Conservation (phyloP, 495 filamentous ascomycete genomes). For the Trichocladium antarcticum region DNA sequence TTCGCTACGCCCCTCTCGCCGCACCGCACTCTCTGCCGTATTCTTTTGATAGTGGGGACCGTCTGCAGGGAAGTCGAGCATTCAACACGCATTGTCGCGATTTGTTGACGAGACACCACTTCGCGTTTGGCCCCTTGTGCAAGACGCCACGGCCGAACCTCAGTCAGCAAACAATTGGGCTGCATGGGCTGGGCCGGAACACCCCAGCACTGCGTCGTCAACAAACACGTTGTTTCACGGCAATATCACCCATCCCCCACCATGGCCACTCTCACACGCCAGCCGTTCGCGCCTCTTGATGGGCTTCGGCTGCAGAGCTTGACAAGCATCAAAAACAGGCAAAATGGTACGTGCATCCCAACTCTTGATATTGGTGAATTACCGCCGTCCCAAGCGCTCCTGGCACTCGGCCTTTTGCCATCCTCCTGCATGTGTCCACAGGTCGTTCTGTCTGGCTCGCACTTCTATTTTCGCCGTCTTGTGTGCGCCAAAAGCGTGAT, state of each 20-base stretch:
- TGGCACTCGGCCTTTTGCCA: not conserved
- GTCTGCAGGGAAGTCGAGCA: not conserved
- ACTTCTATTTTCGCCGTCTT: not conserved
- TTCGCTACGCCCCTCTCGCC: not conserved
- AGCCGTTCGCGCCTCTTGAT: constrained; percentile 48
- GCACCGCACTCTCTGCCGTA: not conserved
- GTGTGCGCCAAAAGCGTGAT: not conserved
- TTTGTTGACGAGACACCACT: too few relatives aligned
- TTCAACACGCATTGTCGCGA: constrained; percentile 1
- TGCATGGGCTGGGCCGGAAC: not conserved
- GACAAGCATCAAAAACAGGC: constrained; percentile 49
- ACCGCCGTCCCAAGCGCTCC: too few relatives aligned
- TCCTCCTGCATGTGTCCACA: not conserved
- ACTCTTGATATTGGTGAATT: constrained; percentile 6
- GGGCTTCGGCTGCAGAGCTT: constrained; percentile 43
- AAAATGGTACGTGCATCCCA: constrained; percentile 56
- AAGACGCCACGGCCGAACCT: not conserved
- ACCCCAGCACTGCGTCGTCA: not conserved
- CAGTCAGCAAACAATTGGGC: not conserved
- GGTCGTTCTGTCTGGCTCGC: not conserved
- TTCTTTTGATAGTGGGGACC: too few relatives aligned
- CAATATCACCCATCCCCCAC: constrained; percentile 8
- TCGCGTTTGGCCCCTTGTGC: not conserved
- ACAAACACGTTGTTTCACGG: not conserved
- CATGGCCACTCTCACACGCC: constrained; percentile 40